Percentiles rank a stretch among this genome's conserved stretches.
These are phyloP conservation scores for Tricholoma hemisulphureum DNA, from an alignment of 768 basidiomycete species.

Conservation along the genomic window DNA sequence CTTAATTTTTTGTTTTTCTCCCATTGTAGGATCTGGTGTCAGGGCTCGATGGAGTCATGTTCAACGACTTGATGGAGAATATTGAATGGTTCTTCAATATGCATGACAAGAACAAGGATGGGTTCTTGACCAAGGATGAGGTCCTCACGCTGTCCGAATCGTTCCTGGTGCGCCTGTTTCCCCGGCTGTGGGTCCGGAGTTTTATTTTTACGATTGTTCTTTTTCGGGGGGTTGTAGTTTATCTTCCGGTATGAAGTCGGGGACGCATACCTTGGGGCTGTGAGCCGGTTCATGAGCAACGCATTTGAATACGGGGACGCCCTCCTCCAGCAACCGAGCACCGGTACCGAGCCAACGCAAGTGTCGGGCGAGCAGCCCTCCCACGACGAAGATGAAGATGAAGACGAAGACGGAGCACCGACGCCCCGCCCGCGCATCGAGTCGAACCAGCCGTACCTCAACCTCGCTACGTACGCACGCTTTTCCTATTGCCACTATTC, in stretches of 20 bases:
- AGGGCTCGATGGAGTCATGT: conserved; percentile 89
- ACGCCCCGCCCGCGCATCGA: conserved; percentile 49
- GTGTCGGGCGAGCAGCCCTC: too few species aligned
- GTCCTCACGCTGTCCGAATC: conserved; percentile 94
- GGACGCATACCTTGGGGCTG: conserved; percentile 93
- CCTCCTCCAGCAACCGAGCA: conserved; percentile 58
- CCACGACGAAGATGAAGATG: not conserved
- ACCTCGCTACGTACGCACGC: conserved; percentile 74
- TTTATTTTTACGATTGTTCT: not conserved
- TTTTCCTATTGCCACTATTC: not conserved
- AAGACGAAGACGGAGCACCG: conserved; percentile 29
- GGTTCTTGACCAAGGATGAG: conserved; percentile 93
- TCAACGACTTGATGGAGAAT: conserved; percentile 96
- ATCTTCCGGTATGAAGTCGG: conserved; percentile 97
- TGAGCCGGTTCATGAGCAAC: conserved; percentile 97
- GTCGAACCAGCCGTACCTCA: conserved; percentile 88
- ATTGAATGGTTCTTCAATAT: conserved; percentile 99
- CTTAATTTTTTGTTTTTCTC: too few species aligned
- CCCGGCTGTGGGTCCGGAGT: too few species aligned
- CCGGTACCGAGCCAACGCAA: not conserved
- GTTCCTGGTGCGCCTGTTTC: conserved; percentile 60
- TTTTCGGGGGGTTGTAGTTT: conserved; percentile 65
- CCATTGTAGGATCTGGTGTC: conserved; percentile 73
- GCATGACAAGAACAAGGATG: conserved; percentile 96
- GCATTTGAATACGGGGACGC: conserved; percentile 98